Evolutionary conservation across 2,329 filamentous ascomycete species (phyloP).

Genomic region (Cytospora schulzeri): DNA sequence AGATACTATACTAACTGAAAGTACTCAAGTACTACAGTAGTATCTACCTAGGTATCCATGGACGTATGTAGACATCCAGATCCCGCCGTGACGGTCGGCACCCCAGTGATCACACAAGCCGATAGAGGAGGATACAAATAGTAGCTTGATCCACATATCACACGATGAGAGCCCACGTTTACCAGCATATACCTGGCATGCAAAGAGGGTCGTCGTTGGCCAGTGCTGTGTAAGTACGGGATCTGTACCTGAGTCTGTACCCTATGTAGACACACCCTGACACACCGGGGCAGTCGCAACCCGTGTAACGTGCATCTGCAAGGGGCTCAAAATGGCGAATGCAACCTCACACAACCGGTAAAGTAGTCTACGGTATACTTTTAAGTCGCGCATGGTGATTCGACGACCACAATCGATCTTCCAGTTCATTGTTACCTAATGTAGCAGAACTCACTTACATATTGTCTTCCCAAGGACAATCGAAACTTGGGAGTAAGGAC

Average conservation of each 20-base stretch:
- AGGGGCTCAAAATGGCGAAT: constrained; percentile 1
- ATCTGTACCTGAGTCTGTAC: no score
- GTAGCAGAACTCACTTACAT: no score
- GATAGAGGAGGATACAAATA: no score
- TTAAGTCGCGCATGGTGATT: neutral
- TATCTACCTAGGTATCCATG: neutral
- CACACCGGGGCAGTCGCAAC: neutral
- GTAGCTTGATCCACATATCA: no score
- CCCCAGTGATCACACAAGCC: no score
- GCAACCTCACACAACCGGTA: neutral
- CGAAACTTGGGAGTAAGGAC: neutral
- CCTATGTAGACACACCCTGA: neutral
- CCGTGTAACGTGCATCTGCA: constrained; percentile 1
- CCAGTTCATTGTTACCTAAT: neutral
- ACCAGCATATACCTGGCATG: no score
- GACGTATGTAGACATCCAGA: no score
- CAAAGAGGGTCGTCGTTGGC: neutral
- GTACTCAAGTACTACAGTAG: neutral
- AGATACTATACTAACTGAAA: neutral
- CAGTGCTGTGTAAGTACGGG: neutral
- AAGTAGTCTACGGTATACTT: neutral
- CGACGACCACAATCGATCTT: neutral
- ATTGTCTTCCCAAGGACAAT: neutral
- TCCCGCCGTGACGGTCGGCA: no score
- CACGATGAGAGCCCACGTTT: no score